These are phyloP conservation scores for Epichloe amarillans DNA, from an alignment of 2,329 filamentous ascomycete species.

Conservation along the genomic window DNA sequence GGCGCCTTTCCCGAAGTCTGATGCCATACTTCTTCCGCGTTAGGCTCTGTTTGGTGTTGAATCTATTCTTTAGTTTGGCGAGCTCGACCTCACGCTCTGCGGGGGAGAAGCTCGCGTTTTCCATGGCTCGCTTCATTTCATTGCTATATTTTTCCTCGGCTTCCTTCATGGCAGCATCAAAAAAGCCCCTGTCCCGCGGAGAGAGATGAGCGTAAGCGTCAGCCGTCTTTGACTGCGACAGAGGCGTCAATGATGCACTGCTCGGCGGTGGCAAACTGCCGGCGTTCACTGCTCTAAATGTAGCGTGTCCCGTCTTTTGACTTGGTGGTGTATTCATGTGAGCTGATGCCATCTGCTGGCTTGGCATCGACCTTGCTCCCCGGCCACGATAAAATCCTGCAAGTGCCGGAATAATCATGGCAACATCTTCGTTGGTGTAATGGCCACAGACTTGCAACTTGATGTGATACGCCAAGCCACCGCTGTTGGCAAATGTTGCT, in stretches of 20 bases:
- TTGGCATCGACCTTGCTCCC: neutral
- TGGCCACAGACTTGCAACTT: constrained; percentile 33
- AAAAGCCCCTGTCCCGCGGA: constrained; percentile 10
- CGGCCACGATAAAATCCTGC: constrained; percentile 1
- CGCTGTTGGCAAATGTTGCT: constrained; percentile 26
- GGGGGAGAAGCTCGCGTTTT: constrained; percentile 18
- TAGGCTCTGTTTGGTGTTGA: constrained; percentile 42
- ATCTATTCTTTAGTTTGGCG: constrained; percentile 35
- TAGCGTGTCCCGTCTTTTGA: neutral
- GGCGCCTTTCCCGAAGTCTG: constrained; percentile 34
- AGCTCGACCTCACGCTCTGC: constrained; percentile 20
- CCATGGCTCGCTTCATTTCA: constrained; percentile 29
- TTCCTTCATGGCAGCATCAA: constrained; percentile 17
- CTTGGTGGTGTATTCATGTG: neutral
- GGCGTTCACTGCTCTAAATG: neutral
- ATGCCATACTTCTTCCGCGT: constrained; percentile 47
- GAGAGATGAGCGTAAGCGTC: constrained; percentile 34
- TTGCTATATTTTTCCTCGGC: constrained; percentile 24
- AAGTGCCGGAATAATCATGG: constrained; percentile 1
- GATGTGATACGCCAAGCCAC: constrained; percentile 31
- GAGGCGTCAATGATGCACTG: neutral
- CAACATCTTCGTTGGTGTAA: constrained; percentile 13
- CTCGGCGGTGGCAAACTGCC: neutral
- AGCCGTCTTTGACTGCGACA: neutral
- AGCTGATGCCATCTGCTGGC: neutral